These are phyloP conservation scores for Ophiostoma quercus DNA, from an alignment of 2,329 filamentous ascomycete species.

Conservation along the genomic window DNA sequence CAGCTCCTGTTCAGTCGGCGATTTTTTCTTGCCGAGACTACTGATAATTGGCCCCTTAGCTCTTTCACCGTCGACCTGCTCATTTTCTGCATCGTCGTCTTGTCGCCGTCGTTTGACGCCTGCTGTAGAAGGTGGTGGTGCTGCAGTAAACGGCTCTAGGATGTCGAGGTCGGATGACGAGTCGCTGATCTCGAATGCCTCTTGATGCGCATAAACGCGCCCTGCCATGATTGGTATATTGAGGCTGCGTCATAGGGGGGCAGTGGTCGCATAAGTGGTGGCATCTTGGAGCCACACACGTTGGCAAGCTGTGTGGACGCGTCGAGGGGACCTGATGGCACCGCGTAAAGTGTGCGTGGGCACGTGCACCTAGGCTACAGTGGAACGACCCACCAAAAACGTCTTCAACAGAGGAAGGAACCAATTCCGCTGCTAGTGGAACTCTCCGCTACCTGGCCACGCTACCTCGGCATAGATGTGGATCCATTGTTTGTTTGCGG, in stretches of 20 bases:
- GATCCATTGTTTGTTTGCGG: neutral
- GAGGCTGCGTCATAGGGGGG: neutral
- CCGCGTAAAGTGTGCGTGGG: conserved; percentile 21
- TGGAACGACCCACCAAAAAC: neutral
- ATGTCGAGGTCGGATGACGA: conserved; percentile 6
- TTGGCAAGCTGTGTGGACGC: conserved; percentile 8
- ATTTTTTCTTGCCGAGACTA: neutral
- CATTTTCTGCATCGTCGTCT: conserved; percentile 28
- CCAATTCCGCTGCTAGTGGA: neutral
- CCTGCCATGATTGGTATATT: conserved; percentile 22
- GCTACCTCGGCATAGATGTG: conserved; percentile 17
- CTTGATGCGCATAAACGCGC: neutral
- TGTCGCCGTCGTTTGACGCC: conserved; percentile 29
- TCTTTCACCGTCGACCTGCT: conserved; percentile 15
- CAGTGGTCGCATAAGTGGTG: neutral
- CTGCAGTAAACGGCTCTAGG: conserved; percentile 17
- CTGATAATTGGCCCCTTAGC: too few relatives aligned
- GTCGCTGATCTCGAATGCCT: conserved; percentile 21
- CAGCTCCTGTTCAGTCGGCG: conserved; percentile 34
- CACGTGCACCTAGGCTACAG: conserved; percentile 20
- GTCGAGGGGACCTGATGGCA: neutral
- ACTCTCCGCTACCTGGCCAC: neutral
- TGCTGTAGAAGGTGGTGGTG: neutral
- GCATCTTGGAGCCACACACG: neutral
- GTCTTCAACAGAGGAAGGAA: neutral